phyloP scores from a whole-genome alignment of 768 basidiomycete genomes.

The Neoboletus magnificus region DNA sequence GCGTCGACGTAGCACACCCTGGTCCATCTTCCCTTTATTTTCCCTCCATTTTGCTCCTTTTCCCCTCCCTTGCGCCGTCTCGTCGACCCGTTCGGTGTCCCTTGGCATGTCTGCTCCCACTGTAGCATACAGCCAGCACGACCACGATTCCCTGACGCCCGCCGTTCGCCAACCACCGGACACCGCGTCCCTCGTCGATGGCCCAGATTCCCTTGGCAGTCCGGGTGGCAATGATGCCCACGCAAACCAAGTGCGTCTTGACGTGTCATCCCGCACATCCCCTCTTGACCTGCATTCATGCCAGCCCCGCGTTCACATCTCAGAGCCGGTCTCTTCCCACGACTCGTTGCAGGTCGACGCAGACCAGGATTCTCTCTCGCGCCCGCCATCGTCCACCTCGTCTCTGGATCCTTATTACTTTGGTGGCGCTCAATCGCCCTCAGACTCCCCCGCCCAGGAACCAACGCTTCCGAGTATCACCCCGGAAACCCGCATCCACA shows the following conservation, averaged over 20 bases:
- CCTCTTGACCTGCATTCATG: slow-evolving; percentile 10
- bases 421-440: slow-evolving; percentile 57
- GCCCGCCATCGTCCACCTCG: slow-evolving; percentile 72
- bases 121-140: slow-evolving; percentile 38
- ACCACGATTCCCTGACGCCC: slow-evolving; percentile 33
- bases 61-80: background rate
- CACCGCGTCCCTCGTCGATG: slow-evolving; percentile 51
- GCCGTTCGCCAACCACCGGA: slow-evolving; percentile 28
- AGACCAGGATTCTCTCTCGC: slow-evolving; percentile 47
- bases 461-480: slow-evolving; percentile 46
- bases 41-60: slow-evolving; percentile 20
- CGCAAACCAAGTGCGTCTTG: slow-evolving; percentile 12
- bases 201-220: slow-evolving; percentile 31
- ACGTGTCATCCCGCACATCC: background rate
- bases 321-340: slow-evolving; percentile 37
- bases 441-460: slow-evolving; percentile 55
- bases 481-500: slow-evolving; percentile 52
- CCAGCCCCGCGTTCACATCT: slow-evolving; percentile 49
- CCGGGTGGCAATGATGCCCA: slow-evolving; percentile 2
- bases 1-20: background rate
- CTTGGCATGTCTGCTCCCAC: slow-evolving; percentile 42
- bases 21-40: slow-evolving; percentile 8
- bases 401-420: slow-evolving; percentile 91
- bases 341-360: slow-evolving; percentile 37
- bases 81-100: background rate